Conservation (phyloP, 2,329 filamentous ascomycete genomes). For the Hypoxylon sp. region DNA sequence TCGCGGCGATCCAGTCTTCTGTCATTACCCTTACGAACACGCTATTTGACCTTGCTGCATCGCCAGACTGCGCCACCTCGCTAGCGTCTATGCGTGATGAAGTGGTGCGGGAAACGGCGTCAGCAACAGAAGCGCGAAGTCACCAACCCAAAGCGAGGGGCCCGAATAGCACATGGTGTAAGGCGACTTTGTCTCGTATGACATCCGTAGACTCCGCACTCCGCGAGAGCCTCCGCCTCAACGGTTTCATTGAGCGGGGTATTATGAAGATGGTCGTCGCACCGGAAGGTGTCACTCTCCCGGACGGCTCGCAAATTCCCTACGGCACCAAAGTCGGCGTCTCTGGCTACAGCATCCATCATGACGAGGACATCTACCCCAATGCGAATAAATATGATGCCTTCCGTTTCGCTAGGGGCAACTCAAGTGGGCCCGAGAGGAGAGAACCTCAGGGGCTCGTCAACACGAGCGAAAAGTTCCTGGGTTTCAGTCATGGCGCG, state of each 20-base stretch:
- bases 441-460: slow-evolving; percentile 45
- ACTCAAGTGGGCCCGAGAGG: slow-evolving; percentile 18
- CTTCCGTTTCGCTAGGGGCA: slow-evolving; percentile 53
- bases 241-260: slow-evolving; percentile 55
- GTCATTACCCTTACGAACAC: slow-evolving; percentile 56
- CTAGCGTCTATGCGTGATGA: slow-evolving; percentile 54
- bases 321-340: slow-evolving; percentile 54
- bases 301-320: slow-evolving; percentile 52
- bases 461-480: slow-evolving; percentile 52
- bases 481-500: slow-evolving; percentile 55
- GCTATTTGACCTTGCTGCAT: slow-evolving; percentile 55
- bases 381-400: slow-evolving; percentile 53
- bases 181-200: slow-evolving; percentile 54
- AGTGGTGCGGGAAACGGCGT: slow-evolving; percentile 46
- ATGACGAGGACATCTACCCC: slow-evolving; percentile 52
- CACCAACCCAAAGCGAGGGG: slow-evolving; percentile 12
- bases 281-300: slow-evolving; percentile 51
- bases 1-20: slow-evolving; percentile 56
- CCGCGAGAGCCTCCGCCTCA: slow-evolving; percentile 58
- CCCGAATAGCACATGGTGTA: slow-evolving; percentile 49
- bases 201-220: slow-evolving; percentile 57
- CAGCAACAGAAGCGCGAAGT: neutral
- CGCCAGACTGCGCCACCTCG: slow-evolving; percentile 41
- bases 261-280: slow-evolving; percentile 55
- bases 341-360: slow-evolving; percentile 52